Evolutionary conservation across 1,284 basidiomycete species (phyloP), one percentile per base, ranked within the genome.

Genomic region (Volvariella volvacea): DNA sequence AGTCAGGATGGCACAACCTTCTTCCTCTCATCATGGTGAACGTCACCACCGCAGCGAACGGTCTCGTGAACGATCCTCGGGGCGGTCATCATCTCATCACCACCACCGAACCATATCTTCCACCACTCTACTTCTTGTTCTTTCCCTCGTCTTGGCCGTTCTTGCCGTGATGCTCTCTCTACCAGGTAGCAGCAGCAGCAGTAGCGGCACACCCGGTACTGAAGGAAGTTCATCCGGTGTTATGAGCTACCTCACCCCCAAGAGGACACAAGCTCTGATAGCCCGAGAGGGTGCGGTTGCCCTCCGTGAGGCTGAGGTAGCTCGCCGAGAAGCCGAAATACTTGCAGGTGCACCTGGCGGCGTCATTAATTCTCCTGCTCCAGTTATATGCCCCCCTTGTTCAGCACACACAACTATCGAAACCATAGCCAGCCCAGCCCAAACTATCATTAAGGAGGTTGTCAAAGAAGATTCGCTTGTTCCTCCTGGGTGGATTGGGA

Each of bases 111-210:
- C 87, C 44, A 88, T 90, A 51, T 90, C 88, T 6, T 89, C 86
- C n/a, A 90, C 87, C 0, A 90, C 88, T 7, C 78, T 90, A 38
- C 76, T 90, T 46, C 79, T 90, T 32, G 84, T 89, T 39, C 74
- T 90, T 42, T 89, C 87, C 12, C 80, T 90, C 38, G 78, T 90
- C 41, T 71, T 90, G 15, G 87, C 86, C 19, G 84, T 89, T 20
- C 73, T 90, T 19, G 86, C 88, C 1, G 79, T 90, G 53, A 88
- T 90, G 86, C 77, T 90, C 14, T 88, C 88, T 2, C 71, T 90
- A 6, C 88, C 88, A 1, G 76, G 80, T 2, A 65, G 67, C n/a
- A n/a, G n/a, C n/a, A n/a, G n/a, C n/a, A n/a, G n/a, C 36, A 58
- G 60, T 12, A 55, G 58, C 0, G 52, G 66, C 0, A 6, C 34